Evolutionary conservation across 2,329 filamentous ascomycete species (phyloP), one percentile per base, ranked within the genome.

Genomic region (Paecilomyces sp.): DNA sequence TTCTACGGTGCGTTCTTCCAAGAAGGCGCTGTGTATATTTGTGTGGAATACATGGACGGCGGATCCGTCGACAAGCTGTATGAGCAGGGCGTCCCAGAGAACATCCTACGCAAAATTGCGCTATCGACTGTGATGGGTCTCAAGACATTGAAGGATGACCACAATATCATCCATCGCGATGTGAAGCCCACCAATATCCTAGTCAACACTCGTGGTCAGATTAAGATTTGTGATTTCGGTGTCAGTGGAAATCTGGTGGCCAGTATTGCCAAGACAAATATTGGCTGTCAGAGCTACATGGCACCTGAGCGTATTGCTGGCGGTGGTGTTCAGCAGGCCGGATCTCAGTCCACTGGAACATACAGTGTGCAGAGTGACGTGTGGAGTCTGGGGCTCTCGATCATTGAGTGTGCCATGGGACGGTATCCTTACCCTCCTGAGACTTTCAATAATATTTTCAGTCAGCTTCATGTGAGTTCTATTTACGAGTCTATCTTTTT

Each of bases 1-100:
- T 99, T 99, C 70, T 99, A 97, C 73, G 94, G 94, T 0, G 94
- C 94, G 4, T 99, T 99, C 74, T 99, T 97, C 81, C 94, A 99
- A 71, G 94, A 99, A 78, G 93, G 94, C 30, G 94, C 94, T 0
- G 94, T 99, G 1, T 99, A 99, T 75, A 97, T 99, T 74, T 99
- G 94, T 77, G 96, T 99, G 74, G 94, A 99, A 77, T 96, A 92
- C 76, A 99, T 99, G 94, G 92, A 99, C 71, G 94, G 94, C 54
- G 94, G 94, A 7, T 97, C 92, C 41, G 92, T 97, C 70, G 94
- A 99, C 80, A 97, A 97, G 75, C 79, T 99, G 12, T 99, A 99
- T 73, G 84, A 84, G 11, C 91, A 92, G 61, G 94, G 94, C 53
- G 88, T 99, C 9, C 92, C 94, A 0, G 94, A 99, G 73, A 85